A percentile compares a stretch with the other conserved stretches of the same genome.
Evolutionary conservation across 305 asterid species (phyloP).

Genomic region (Coffea humblotiana): DNA sequence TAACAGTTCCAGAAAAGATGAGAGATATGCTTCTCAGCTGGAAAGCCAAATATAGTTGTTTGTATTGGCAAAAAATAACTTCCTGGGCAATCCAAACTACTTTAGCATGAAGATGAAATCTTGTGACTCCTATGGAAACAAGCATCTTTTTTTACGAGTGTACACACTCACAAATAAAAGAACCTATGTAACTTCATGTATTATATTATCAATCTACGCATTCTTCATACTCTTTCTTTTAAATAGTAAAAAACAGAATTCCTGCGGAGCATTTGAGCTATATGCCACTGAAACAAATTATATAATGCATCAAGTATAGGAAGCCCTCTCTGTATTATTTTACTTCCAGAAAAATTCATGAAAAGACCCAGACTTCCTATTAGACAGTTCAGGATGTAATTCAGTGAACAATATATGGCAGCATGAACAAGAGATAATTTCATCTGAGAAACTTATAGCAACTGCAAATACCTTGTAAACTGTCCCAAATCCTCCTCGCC

Average conservation of each 20-base stretch:
- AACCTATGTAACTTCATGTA: background rate
- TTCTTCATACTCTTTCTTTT: background rate
- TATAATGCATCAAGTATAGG: background rate
- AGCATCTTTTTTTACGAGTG: background rate
- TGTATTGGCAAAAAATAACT: background rate
- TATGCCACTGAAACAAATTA: background rate
- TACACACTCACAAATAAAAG: background rate
- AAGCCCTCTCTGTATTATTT: background rate
- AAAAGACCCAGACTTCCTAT: background rate
- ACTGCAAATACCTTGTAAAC: constrained; percentile 71
- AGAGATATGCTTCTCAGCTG: background rate
- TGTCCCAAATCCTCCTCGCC: constrained; percentile 79
- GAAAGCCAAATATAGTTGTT: background rate
- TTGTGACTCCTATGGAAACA: background rate
- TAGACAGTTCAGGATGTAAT: background rate
- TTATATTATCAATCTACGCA: background rate
- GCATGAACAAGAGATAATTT: background rate
- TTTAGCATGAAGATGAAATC: background rate
- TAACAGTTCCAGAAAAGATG: constrained; percentile 4
- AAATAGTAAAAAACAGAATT: background rate
- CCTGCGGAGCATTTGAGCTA: no score
- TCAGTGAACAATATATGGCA: background rate
- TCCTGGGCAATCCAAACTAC: background rate
- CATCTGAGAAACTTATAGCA: background rate
- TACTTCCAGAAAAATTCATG: background rate